Percentiles rank a stretch among this genome's conserved stretches.
These are phyloP conservation scores for Mariannaea sp. DNA, from an alignment of 2,329 filamentous ascomycete genomes.

Conservation along the genomic window DNA sequence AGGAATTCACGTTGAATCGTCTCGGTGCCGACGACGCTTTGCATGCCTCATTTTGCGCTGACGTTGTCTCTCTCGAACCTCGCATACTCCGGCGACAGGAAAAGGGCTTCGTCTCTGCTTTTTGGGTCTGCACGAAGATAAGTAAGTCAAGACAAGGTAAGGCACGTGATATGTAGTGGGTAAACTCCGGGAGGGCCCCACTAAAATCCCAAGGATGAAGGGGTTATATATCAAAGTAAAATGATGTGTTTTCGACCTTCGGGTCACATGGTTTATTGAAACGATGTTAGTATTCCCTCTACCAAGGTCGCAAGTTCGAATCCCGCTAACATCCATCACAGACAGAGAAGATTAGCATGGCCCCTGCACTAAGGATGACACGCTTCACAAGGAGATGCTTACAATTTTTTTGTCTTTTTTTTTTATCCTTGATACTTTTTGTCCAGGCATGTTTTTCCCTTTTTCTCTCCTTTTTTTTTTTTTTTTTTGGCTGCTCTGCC, in stretches of 20 bases:
- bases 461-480: not conserved
- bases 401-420: conserved; percentile 8
- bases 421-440: not conserved
- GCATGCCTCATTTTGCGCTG: no score
- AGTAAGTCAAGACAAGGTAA: no score
- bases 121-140: no score
- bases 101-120: no score
- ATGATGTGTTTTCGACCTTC: not conserved
- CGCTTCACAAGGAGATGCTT: conserved; percentile 51
- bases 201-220: not conserved
- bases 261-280: conserved; percentile 12
- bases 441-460: not conserved
- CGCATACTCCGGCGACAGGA: no score
- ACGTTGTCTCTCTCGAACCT: no score
- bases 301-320: not conserved
- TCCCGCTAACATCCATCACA: not conserved
- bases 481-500: no score
- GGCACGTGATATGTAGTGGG: no score
- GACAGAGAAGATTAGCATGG: conserved; percentile 64
- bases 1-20: no score
- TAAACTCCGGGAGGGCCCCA: no score
- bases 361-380: conserved; percentile 94
- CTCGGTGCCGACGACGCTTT: no score
- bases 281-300: not conserved
- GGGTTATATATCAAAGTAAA: conserved; percentile 1